These are phyloP conservation scores for Pyricularia pennisetigena DNA, from an alignment of 2,329 filamentous ascomycete species.

Conservation along the genomic window DNA sequence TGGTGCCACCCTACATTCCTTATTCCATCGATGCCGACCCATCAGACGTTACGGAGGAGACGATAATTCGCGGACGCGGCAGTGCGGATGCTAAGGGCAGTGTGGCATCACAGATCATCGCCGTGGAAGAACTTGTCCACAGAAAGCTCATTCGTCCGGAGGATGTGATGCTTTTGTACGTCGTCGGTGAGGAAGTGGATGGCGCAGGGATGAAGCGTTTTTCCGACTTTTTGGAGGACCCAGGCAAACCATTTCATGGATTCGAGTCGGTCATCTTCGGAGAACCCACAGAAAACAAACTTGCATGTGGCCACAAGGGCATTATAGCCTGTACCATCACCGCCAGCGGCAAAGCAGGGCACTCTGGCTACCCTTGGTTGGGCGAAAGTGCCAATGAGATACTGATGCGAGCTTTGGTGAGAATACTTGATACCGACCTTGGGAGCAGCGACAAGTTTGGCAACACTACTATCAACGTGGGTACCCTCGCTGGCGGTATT, in stretches of 20 bases:
- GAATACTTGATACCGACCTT: constrained; percentile 58
- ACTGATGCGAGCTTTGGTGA: constrained; percentile 62
- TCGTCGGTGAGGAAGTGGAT: constrained; percentile 73
- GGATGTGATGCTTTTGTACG: constrained; percentile 52
- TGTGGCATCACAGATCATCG: constrained; percentile 65
- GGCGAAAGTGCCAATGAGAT: constrained; percentile 35
- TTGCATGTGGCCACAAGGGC: constrained; percentile 89
- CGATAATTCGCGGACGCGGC: constrained; percentile 60
- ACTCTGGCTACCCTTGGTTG: constrained; percentile 32
- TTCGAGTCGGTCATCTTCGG: constrained; percentile 75
- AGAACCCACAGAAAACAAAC: constrained; percentile 81
- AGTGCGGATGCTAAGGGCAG: constrained; percentile 62
- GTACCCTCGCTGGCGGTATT: constrained; percentile 67
- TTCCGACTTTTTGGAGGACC: constrained; percentile 22
- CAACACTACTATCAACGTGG: constrained; percentile 83
- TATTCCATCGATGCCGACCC: constrained; percentile 46
- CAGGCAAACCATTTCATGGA: constrained; percentile 9
- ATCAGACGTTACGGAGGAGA: constrained; percentile 26
- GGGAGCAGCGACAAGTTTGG: constrained; percentile 72
- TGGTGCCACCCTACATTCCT: constrained; percentile 62
- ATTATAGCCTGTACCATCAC: constrained; percentile 57
- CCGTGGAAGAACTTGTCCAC: constrained; percentile 42
- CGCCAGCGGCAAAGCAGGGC: constrained; percentile 66
- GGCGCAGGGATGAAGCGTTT: constrained; percentile 71
- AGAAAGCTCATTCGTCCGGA: constrained; percentile 18